These are phyloP conservation scores for Collybia sordida DNA, from an alignment of 768 basidiomycete species.

Conservation along the genomic window DNA sequence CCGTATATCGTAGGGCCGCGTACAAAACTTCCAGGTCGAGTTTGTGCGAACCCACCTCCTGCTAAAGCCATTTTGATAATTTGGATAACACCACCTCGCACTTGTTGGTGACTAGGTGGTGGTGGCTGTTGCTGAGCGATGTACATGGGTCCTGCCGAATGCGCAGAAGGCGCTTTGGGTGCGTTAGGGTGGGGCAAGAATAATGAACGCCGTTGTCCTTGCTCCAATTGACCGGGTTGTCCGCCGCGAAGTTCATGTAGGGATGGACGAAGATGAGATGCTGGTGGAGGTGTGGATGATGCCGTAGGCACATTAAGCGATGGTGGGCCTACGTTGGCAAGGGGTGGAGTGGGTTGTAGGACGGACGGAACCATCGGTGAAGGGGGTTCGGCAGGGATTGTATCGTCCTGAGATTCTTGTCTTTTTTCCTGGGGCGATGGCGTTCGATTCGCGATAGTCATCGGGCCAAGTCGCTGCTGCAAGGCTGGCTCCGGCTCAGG, in stretches of 20 bases:
- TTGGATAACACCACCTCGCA: constrained; percentile 14
- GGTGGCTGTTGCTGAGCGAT: constrained; percentile 25
- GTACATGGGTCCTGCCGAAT: constrained; percentile 62
- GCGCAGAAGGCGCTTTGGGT: constrained; percentile 35
- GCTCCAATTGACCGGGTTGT: constrained; percentile 23
- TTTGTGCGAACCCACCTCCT: constrained; percentile 1
- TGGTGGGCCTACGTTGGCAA: constrained; percentile 3
- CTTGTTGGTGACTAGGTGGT: constrained; percentile 5
- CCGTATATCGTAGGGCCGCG: constrained; percentile 62
- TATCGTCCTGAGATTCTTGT: not conserved
- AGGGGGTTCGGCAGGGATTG: constrained; percentile 4
- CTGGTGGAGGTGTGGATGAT: constrained; percentile 9
- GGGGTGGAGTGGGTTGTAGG: not conserved
- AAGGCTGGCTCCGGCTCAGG: constrained; percentile 20
- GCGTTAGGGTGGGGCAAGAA: constrained; percentile 49
- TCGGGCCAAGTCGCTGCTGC: constrained; percentile 8
- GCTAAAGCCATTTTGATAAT: constrained; percentile 29
- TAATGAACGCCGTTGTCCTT: constrained; percentile 34
- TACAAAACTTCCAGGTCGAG: not conserved
- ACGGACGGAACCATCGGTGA: constrained; percentile 14
- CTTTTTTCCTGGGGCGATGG: constrained; percentile 16
- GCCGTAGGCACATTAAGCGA: constrained; percentile 4
- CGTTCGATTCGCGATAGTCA: constrained; percentile 23
- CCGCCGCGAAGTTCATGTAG: constrained; percentile 29
- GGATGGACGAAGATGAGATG: constrained; percentile 28